Evolutionary conservation across 2,329 filamentous ascomycete species (phyloP).

Genomic region (Beauveria australis): DNA sequence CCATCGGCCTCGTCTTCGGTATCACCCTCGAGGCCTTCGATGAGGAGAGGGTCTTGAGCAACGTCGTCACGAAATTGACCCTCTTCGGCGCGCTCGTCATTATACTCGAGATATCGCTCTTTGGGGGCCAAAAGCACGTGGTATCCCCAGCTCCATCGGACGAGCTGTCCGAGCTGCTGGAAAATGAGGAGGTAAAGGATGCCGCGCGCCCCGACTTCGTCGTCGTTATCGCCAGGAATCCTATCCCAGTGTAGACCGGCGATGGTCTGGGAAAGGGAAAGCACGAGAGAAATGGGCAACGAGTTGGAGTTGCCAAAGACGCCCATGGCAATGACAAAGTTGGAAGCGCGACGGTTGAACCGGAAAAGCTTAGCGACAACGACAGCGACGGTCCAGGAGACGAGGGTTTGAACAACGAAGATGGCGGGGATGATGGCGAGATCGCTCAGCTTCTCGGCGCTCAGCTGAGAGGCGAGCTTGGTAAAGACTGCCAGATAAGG

Average conservation of each 20-base stretch:
- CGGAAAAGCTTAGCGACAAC: slow-evolving; percentile 66
- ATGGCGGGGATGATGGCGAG: slow-evolving; percentile 93
- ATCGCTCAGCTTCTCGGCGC: slow-evolving; percentile 80
- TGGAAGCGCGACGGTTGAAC: slow-evolving; percentile 76
- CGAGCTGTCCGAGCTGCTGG: slow-evolving; percentile 89
- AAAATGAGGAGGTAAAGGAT: slow-evolving; percentile 96
- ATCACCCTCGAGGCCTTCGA: slow-evolving; percentile 28
- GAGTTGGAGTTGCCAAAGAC: slow-evolving; percentile 98
- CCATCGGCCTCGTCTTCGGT: slow-evolving; percentile 25
- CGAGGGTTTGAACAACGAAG: slow-evolving; percentile 76
- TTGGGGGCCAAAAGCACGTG: slow-evolving; percentile 87
- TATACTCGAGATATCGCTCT: slow-evolving; percentile 60
- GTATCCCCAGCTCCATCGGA: slow-evolving; percentile 98
- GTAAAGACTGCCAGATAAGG: slow-evolving; percentile 68
- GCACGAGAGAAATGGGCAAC: slow-evolving; percentile 87
- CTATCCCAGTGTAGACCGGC: slow-evolving; percentile 89
- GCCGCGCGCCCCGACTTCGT: slow-evolving; percentile 86
- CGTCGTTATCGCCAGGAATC: slow-evolving; percentile 80
- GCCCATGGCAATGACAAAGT: slow-evolving; percentile 96
- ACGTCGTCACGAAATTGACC: slow-evolving; percentile 50
- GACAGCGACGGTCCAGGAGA: slow-evolving; percentile 74
- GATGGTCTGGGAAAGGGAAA: slow-evolving; percentile 88
- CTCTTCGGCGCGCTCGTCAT: slow-evolving; percentile 44
- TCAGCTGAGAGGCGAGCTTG: slow-evolving; percentile 90
- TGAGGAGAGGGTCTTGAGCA: slow-evolving; percentile 37